Conservation (phyloP, 148 eudicot species). For the Rhododendron henanense region DNA sequence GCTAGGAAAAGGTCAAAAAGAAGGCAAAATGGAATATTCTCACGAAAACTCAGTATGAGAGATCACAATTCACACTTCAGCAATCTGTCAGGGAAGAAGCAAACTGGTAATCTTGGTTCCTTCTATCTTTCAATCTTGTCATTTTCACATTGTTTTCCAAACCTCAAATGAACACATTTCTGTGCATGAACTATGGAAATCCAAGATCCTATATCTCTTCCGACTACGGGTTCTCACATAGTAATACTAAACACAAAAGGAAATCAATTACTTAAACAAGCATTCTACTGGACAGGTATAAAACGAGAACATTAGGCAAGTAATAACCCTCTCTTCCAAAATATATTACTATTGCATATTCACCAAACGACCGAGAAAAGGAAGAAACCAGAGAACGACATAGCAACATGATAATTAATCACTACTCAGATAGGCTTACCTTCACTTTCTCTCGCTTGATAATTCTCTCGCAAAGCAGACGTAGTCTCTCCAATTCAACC, state of each 20-base stretch:
- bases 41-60: background rate
- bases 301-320: background rate
- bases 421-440: constrained; percentile 35
- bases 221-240: background rate
- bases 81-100: background rate
- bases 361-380: background rate
- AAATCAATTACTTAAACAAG: background rate
- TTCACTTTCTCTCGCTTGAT: constrained; percentile 85
- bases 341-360: background rate
- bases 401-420: background rate
- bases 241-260: background rate
- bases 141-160: background rate
- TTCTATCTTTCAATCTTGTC: background rate
- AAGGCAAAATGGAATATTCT: background rate
- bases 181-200: background rate
- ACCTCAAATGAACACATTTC: background rate
- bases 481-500: constrained; percentile 95
- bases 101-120: background rate
- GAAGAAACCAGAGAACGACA: background rate
- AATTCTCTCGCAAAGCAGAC: constrained; percentile 92
- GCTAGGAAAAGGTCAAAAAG: background rate
- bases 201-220: background rate
- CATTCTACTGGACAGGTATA: background rate
- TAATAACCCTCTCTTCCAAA: background rate
- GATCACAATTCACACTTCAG: background rate